Evolutionary conservation across 1,139 yeast species (phyloP), one percentile per base, ranked within the genome.

Genomic region (Suhomyces anneliseae): DNA sequence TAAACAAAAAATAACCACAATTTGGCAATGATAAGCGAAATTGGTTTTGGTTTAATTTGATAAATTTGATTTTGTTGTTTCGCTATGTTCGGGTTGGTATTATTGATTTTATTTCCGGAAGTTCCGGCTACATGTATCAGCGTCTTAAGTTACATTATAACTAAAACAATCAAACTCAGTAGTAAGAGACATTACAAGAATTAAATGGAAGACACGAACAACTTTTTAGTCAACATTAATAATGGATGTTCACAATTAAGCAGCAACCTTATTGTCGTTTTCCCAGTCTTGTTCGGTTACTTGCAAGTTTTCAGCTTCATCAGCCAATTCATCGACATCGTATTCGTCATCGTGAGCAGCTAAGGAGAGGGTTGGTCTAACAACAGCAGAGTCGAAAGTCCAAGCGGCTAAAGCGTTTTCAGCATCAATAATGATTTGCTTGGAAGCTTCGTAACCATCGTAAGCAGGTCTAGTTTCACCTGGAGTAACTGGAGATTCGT

Each of bases 401-500:
- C 95, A 87, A 34, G 87, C 77, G 55, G 87, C 90, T 62, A 87
- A 77, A 48, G 95, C 90, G 55, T 83, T 84, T 74, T 87, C 95
- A 59, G 90, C 89, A 64, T 87, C 95, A 64, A 87, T 83, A 62
- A 87, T 86, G 69, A 87, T 86, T 72, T 87, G 95, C 74, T 86
- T 87, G 46, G 92, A 84, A 47, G 93, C 92, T 69, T 87, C 93
- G 66, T 86, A 87, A 57, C 95, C 95, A 62, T 87, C 95, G 69
- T 87, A 87, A 49, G 90, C 87, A 44, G 90, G 87, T 83, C 93
- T 85, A 50, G 90, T 83, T 73, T 88, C 95, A 74, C 96, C 96
- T 49, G 96, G 96, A 55, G 95, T 86, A 47, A 87, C 93, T 54
- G 95, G 89, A 53, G 88, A 74, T 65, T 87, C 95, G 65, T 87